phyloP scores from a whole-genome alignment of 176 grass and related monocot species.

The bread wheat (Triticum aestivum) region DNA sequence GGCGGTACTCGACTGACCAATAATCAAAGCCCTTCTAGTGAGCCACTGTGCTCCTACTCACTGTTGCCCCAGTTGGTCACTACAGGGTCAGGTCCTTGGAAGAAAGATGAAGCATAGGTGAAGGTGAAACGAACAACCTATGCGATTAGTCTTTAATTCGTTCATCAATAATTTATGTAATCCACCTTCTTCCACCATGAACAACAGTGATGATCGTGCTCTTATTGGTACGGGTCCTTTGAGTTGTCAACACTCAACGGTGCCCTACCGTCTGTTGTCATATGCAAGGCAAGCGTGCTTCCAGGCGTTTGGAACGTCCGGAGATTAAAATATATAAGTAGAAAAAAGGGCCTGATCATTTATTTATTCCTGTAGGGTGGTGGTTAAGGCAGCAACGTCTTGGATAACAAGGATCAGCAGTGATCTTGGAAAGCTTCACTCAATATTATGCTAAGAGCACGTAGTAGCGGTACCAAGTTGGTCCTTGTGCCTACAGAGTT shows the following conservation, averaged over 20 bases:
- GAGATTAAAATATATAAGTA: not conserved
- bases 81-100: not conserved
- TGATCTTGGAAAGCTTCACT: conserved; percentile 23
- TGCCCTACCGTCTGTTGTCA: conserved; percentile 12
- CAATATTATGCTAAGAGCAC: not conserved
- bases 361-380: conserved; percentile 1
- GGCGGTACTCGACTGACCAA: not conserved
- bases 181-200: not conserved
- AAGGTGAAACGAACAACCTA: not conserved
- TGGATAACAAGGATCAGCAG: not conserved
- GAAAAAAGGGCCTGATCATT: not conserved
- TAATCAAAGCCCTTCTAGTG: not conserved
- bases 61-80: not conserved
- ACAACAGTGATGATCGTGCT: not conserved
- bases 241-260: conserved; percentile 7
- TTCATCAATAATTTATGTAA: conserved; percentile 6
- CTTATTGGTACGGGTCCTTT: conserved; percentile 8
- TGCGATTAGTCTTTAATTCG: not conserved
- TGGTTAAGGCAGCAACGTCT: conserved; percentile 39
- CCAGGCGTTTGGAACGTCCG: not conserved
- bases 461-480: not conserved
- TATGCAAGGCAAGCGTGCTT: conserved; percentile 24
- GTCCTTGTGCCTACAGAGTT: conserved; percentile 1
- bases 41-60: not conserved
- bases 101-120: not conserved